A percentile compares a stretch with the other conserved stretches of the same genome.
Evolutionary conservation across 192 early-diverging fungal genomes (phyloP).

Genomic region (Coemansia aciculifera): DNA sequence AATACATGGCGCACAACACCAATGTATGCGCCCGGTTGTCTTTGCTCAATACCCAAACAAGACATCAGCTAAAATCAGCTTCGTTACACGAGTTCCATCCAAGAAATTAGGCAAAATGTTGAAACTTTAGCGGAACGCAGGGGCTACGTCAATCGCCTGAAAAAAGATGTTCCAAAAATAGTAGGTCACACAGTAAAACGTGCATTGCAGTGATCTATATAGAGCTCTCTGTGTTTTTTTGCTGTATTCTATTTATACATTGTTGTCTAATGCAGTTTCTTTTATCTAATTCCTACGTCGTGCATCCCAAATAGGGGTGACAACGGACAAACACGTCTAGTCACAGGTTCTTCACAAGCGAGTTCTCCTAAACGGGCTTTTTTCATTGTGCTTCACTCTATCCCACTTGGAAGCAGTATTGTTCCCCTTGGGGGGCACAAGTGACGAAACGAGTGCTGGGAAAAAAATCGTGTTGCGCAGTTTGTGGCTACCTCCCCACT

Average conservation of each 20-base stretch:
- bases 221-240: not conserved
- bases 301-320: not conserved
- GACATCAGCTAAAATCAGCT: not conserved
- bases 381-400: not conserved
- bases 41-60: not conserved
- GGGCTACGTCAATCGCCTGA: not conserved
- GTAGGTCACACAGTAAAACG: not conserved
- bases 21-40: not conserved
- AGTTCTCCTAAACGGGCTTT: not conserved
- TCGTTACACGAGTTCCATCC: not conserved
- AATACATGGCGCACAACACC: not conserved
- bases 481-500: not conserved
- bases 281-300: not conserved
- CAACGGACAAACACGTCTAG: not conserved
- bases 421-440: not conserved
- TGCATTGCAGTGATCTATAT: not conserved
- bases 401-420: constrained; percentile 7
- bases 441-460: not conserved
- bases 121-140: not conserved
- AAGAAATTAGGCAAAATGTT: not conserved
- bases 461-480: constrained; percentile 4
- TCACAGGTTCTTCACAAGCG: not conserved
- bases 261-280: not conserved
- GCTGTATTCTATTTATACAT: not conserved
- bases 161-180: not conserved